Percentiles rank a stretch among this genome's conserved stretches.
Conservation (phyloP, 2,329 filamentous ascomycete species). For the Aureobasidium zeae region DNA sequence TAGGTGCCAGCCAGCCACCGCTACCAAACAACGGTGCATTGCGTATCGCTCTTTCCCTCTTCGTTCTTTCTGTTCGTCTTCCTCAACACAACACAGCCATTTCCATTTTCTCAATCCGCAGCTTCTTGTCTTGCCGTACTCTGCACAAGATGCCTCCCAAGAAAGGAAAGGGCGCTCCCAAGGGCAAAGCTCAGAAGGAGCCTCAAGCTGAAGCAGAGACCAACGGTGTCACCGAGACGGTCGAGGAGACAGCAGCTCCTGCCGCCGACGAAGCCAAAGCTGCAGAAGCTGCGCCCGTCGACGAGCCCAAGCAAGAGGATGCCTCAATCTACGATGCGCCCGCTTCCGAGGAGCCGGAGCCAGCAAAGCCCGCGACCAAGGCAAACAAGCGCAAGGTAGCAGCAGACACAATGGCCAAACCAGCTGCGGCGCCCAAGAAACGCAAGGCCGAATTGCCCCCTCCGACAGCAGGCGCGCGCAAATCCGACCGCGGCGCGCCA, state of each 20-base stretch:
- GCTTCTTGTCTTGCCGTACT: not conserved
- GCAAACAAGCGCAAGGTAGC: slow-evolving; percentile 14
- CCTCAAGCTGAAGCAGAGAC: slow-evolving; percentile 1
- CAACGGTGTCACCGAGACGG: slow-evolving; percentile 4
- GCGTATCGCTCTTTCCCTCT: not conserved
- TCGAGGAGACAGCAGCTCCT: not conserved
- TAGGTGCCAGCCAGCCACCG: slow-evolving; percentile 11
- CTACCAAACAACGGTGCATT: slow-evolving; percentile 1
- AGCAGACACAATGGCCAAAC: not conserved
- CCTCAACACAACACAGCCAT: not conserved
- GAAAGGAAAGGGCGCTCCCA: slow-evolving; percentile 14
- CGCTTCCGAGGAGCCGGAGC: not conserved
- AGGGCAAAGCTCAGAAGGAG: slow-evolving; percentile 10
- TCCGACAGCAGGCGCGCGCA: slow-evolving; percentile 23
- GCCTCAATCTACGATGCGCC: not conserved
- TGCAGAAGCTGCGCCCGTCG: not conserved
- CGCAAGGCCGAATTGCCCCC: slow-evolving; percentile 18
- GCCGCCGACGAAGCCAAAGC: not conserved
- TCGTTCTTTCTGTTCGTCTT: not conserved
- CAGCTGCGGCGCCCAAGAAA: slow-evolving; percentile 19
- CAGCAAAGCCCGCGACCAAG: not conserved
- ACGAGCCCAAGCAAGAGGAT: not conserved
- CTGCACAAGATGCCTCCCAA: slow-evolving; percentile 18
- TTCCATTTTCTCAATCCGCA: not conserved
- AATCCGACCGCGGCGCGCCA: slow-evolving; percentile 22